Percentiles rank a stretch among this genome's conserved stretches.
Evolutionary conservation across 441 rosid genomes (phyloP).

Genomic region (Gossypium lobatum): DNA sequence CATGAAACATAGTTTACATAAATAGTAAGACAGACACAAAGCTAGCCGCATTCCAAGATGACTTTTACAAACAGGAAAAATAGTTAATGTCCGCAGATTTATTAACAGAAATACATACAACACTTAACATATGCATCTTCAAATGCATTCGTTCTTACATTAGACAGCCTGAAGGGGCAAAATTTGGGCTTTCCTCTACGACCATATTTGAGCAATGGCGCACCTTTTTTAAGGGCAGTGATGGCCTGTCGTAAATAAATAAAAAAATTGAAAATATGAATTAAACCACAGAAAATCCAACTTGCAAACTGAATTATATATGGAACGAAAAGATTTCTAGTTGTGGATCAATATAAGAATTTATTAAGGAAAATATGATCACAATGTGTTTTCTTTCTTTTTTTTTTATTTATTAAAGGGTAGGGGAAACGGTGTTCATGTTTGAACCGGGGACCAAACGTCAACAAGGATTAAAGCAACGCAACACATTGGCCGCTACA

Average conservation of each 20-base stretch:
- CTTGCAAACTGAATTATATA: constrained; percentile 1
- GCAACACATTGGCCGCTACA: too few species aligned
- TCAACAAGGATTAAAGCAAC: too few species aligned
- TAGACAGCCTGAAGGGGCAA: constrained; percentile 74
- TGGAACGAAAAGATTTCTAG: background rate
- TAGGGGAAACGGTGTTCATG: too few species aligned
- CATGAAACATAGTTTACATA: background rate
- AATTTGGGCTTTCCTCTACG: constrained; percentile 81
- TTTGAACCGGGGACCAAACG: too few species aligned
- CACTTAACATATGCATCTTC: background rate
- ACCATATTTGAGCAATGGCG: constrained; percentile 69
- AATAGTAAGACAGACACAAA: background rate
- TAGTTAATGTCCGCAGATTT: background rate
- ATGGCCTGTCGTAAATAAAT: constrained; percentile 40
- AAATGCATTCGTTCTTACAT: constrained; percentile 36
- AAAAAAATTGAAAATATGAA: constrained; percentile 2
- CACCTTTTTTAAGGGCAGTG: constrained; percentile 74
- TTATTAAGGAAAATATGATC: background rate
- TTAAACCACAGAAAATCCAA: constrained; percentile 1
- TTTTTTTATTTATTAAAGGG: too few species aligned
- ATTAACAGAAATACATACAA: background rate
- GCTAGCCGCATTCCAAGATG: background rate
- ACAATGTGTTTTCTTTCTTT: background rate
- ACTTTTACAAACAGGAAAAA: constrained; percentile 7
- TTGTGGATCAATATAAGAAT: background rate